Conservation (phyloP, 345 rosid species). For the Eucalyptus brandiana region DNA sequence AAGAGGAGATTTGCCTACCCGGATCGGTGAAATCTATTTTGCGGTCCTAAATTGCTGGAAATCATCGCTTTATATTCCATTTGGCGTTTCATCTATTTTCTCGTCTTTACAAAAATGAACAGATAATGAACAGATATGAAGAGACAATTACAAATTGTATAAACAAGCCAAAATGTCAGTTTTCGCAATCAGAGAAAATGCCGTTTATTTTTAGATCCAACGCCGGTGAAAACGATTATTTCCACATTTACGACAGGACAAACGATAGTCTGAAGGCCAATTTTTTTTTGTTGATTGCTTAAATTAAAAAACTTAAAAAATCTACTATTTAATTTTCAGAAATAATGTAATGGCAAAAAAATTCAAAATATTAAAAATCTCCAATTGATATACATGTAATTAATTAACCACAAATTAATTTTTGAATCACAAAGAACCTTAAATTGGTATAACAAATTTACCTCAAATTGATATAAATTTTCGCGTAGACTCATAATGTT, state of each 20-base stretch:
- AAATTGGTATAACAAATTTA: fast-evolving
- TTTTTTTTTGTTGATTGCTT: background rate
- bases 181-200: background rate
- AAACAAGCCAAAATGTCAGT: background rate
- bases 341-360: background rate
- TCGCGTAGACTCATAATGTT: fast-evolving
- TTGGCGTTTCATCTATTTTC: background rate
- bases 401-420: too few relatives aligned
- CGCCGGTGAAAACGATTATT: background rate
- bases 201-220: background rate
- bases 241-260: background rate
- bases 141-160: background rate
- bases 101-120: background rate
- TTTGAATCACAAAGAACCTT: too few relatives aligned
- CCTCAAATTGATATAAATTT: fast-evolving
- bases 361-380: too few relatives aligned
- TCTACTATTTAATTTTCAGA: background rate
- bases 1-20: too few relatives aligned
- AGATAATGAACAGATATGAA: background rate
- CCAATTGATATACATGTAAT: too few relatives aligned
- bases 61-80: background rate
- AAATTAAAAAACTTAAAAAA: background rate
- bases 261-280: background rate
- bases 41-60: background rate
- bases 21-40: too few relatives aligned